These are phyloP conservation scores for Solanum boliviense DNA, from an alignment of 257 asterid genomes.

Conservation along the genomic window DNA sequence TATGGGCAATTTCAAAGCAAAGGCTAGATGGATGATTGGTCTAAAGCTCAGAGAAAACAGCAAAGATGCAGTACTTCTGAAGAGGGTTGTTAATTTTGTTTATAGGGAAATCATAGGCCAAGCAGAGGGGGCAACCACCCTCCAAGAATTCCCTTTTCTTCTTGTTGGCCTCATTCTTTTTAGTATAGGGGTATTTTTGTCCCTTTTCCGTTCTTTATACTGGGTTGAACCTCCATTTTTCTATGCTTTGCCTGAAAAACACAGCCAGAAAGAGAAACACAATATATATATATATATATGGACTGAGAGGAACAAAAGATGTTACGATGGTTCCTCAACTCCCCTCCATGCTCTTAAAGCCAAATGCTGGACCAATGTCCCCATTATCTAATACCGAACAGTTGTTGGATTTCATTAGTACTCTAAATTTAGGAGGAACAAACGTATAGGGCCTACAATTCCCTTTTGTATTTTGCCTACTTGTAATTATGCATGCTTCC, in stretches of 20 bases:
- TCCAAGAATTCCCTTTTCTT: background rate
- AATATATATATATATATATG: too few species aligned
- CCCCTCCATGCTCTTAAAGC: background rate
- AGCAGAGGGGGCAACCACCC: background rate
- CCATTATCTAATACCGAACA: background rate
- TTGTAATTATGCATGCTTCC: background rate
- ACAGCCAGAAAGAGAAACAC: background rate
- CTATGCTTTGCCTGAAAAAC: background rate
- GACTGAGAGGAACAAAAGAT: too few species aligned
- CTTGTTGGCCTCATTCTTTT: background rate
- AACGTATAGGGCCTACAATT: background rate
- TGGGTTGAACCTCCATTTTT: background rate
- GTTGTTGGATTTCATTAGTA: background rate
- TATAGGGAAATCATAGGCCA: background rate
- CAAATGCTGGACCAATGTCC: background rate
- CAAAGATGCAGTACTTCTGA: background rate
- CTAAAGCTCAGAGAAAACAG: background rate
- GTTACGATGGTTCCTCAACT: too few species aligned
- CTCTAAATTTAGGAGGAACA: background rate
- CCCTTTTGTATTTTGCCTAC: background rate
- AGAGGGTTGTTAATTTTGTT: background rate
- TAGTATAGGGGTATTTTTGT: background rate
- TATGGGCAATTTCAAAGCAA: background rate
- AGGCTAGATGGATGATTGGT: background rate
- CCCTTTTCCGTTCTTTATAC: background rate